Conservation (phyloP, 805 yeast species). For the Candida pseudoglaebosa region DNA sequence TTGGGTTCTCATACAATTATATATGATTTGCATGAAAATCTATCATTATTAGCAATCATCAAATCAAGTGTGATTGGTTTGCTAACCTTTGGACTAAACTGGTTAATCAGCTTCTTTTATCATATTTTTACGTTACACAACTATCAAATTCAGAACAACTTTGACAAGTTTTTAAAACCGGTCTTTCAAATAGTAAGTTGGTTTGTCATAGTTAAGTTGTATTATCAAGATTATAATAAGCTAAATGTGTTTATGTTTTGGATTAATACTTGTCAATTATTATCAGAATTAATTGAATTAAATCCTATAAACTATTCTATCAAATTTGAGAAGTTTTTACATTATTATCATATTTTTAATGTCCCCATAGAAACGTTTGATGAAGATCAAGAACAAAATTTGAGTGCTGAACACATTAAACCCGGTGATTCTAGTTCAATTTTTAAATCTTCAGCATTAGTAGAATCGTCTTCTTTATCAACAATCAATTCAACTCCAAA, state of each 20-base stretch:
- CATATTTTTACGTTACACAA: constrained; percentile 4
- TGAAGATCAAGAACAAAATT: neutral
- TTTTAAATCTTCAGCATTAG: neutral
- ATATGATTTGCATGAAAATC: neutral
- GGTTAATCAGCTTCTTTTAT: constrained; percentile 5
- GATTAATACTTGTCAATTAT: constrained; percentile 4
- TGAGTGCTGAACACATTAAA: neutral
- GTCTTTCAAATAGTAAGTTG: constrained; percentile 12
- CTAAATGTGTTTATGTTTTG: constrained; percentile 9
- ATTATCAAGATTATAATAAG: constrained; percentile 3
- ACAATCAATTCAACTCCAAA: neutral
- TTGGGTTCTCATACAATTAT: neutral
- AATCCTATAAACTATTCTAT: constrained; percentile 10
- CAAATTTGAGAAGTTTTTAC: constrained; percentile 14
- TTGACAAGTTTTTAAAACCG: constrained; percentile 13
- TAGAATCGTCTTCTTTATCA: constrained; percentile 6
- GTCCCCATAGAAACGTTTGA: constrained; percentile 9
- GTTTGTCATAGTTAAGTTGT: constrained; percentile 7
- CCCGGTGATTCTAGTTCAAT: neutral
- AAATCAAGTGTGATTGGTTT: neutral
- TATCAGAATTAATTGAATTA: constrained; percentile 3
- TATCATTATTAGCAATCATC: neutral
- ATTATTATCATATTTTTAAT: constrained; percentile 15
- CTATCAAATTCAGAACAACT: neutral
- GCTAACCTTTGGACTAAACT: neutral